phyloP scores from a whole-genome alignment of 1,284 basidiomycete species.

The Puccinia triticina region DNA sequence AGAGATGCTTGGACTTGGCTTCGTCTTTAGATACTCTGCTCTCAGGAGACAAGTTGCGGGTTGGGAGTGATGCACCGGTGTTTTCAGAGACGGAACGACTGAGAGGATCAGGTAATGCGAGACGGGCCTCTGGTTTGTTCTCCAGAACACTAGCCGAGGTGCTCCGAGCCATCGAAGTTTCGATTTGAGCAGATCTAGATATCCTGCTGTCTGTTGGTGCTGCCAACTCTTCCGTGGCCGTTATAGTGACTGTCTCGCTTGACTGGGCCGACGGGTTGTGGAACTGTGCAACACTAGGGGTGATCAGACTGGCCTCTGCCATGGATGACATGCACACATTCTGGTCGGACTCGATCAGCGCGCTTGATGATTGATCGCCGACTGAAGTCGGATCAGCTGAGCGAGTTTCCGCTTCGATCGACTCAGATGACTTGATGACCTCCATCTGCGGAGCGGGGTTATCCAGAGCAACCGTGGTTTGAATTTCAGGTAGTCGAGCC shows the following conservation, averaged over 20 bases:
- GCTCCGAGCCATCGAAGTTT: neutral
- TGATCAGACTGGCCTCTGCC: constrained; percentile 34
- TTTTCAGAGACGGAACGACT: neutral
- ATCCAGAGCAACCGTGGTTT: neutral
- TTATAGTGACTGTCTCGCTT: neutral
- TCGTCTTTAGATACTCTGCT: neutral
- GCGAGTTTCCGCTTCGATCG: neutral
- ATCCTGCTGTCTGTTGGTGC: neutral
- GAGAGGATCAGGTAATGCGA: neutral
- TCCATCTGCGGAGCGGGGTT: neutral
- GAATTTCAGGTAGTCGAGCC: too few relatives aligned
- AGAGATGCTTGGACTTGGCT: neutral
- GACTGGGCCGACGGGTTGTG: neutral
- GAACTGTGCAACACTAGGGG: constrained; percentile 17
- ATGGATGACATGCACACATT: constrained; percentile 18
- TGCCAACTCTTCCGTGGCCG: neutral
- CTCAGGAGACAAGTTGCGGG: neutral
- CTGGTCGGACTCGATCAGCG: constrained; percentile 26
- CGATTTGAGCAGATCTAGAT: neutral
- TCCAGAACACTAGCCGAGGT: neutral
- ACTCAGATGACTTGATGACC: neutral
- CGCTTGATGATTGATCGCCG: constrained; percentile 21
- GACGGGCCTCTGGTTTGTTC: neutral
- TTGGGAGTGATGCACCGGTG: neutral
- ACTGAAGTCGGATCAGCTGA: neutral